Evolutionary conservation across 2,329 filamentous ascomycete genomes (phyloP).

Genomic region (Ophiosphaerella narmari): DNA sequence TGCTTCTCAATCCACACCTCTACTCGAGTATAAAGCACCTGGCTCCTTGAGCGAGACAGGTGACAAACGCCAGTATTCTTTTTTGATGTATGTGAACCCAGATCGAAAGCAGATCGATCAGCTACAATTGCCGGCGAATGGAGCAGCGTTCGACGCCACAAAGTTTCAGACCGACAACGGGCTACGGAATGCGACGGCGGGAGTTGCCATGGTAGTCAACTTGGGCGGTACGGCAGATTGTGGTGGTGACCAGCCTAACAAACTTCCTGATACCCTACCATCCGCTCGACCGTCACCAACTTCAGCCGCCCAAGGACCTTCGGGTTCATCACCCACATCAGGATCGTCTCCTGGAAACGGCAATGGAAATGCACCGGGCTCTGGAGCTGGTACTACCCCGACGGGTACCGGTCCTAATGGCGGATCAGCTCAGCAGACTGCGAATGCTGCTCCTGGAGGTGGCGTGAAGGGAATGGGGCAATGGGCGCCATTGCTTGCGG

Average conservation of each 20-base stretch:
- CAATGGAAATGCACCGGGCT: neutral
- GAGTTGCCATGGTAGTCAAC: conserved; percentile 41
- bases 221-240: conserved; percentile 32
- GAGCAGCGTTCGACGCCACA: conserved; percentile 31
- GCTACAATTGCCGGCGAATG: conserved; percentile 31
- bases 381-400: neutral
- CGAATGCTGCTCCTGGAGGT: conserved; percentile 13
- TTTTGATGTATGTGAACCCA: conserved; percentile 40
- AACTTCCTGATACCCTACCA: conserved; percentile 7
- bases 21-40: conserved; percentile 36
- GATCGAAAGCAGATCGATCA: conserved; percentile 20
- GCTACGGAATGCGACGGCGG: conserved; percentile 31
- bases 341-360: neutral
- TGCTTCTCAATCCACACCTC: conserved; percentile 16
- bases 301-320: neutral
- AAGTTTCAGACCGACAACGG: conserved; percentile 39
- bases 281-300: conserved; percentile 4
- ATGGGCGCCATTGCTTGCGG: conserved; percentile 1
- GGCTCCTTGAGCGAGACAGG: conserved; percentile 38
- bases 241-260: conserved; percentile 10
- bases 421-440: conserved; percentile 10
- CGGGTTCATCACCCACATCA: conserved; percentile 1
- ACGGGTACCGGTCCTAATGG: too few species aligned
- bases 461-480: neutral
- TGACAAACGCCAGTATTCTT: conserved; percentile 37